Evolutionary conservation across 768 basidiomycete species (phyloP), one percentile per base, ranked within the genome.

Genomic region (Phlegmacium glaucopus): DNA sequence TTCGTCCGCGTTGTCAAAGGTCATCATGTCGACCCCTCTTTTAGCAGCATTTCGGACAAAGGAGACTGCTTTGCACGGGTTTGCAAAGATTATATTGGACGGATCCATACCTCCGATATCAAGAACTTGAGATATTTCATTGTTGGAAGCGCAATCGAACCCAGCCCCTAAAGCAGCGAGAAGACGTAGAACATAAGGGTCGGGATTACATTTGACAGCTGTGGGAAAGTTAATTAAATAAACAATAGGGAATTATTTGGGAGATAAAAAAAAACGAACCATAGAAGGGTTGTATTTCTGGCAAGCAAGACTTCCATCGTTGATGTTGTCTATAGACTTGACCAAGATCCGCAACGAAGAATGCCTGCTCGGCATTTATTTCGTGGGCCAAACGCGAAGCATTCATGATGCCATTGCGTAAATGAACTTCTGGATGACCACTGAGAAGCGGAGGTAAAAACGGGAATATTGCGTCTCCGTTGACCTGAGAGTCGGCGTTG

Each of bases 131-230:
- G 79, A 75, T 57, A 99, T 97, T 69, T 99, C 96, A 48, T 86
- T 83, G 55, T 90, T 87, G 32, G 95, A 98, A 12, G 96, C 96
- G 59, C 96, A 98, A 67, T 99, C 96, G 70, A 99, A 99, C 12
- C 94, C 94, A 1, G 90, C 74, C 22, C 96, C 96, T 41, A 97
- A 71, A 26, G 90, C 82, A 13, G 91, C 90, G 35, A 99, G 80
- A 42, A 99, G 78, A 50, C 93, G 85, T 42, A 98, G 75, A 48
- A 99, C 84, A 60, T 91, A 91, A 4, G 94, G 93, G 60, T 98
- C 95, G 16, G 96, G 95, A 72, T 99, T 99, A 71, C 93, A 96
- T 72, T 99, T 99, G 61, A 98, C 83, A 50, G 96, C 93, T 93
- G 62, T 52, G 50, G 26, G 60, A 56, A 49, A 51, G 43, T 45